Evolutionary conservation across 2,329 filamentous ascomycete species (phyloP).

Genomic region (Penicillium sp.): DNA sequence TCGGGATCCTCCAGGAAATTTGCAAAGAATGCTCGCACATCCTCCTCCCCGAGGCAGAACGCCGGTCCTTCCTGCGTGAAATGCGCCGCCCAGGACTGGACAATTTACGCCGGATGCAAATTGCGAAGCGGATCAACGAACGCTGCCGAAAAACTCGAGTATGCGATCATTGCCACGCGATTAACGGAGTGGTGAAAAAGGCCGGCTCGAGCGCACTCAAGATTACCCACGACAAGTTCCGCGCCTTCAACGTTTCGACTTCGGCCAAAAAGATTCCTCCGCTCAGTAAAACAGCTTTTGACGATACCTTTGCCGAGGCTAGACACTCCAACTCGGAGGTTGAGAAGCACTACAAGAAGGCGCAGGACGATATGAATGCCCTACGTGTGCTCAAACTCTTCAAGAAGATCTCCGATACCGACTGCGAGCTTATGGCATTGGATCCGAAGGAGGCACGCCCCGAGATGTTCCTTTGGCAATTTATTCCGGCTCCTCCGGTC

Average conservation of each 20-base stretch:
- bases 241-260: slow-evolving; percentile 80
- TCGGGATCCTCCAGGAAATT: slow-evolving; percentile 86
- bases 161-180: slow-evolving; percentile 73
- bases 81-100: slow-evolving; percentile 78
- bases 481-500: slow-evolving; percentile 86
- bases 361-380: slow-evolving; percentile 90
- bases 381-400: slow-evolving; percentile 85
- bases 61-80: slow-evolving; percentile 71
- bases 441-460: slow-evolving; percentile 81
- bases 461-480: slow-evolving; percentile 98
- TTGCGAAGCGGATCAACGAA: slow-evolving; percentile 83
- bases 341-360: slow-evolving; percentile 86
- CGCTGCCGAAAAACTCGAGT: slow-evolving; percentile 81
- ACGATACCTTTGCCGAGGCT: slow-evolving; percentile 76
- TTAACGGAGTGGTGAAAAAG: slow-evolving; percentile 92
- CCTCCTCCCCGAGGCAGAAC: slow-evolving; percentile 73
- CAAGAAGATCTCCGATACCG: slow-evolving; percentile 74
- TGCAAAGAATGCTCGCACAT: slow-evolving; percentile 92
- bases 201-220: slow-evolving; percentile 77
- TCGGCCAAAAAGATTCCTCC: slow-evolving; percentile 80
- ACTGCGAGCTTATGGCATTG: slow-evolving; percentile 87
- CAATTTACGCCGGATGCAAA: slow-evolving; percentile 74
- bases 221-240: slow-evolving; percentile 88
- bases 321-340: slow-evolving; percentile 74
- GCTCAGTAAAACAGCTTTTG: slow-evolving; percentile 75